Percentiles rank a stretch among this genome's conserved stretches.
phyloP scores from a whole-genome alignment of 164 flowering plant genomes.

The Pachysandra terminalis region DNA sequence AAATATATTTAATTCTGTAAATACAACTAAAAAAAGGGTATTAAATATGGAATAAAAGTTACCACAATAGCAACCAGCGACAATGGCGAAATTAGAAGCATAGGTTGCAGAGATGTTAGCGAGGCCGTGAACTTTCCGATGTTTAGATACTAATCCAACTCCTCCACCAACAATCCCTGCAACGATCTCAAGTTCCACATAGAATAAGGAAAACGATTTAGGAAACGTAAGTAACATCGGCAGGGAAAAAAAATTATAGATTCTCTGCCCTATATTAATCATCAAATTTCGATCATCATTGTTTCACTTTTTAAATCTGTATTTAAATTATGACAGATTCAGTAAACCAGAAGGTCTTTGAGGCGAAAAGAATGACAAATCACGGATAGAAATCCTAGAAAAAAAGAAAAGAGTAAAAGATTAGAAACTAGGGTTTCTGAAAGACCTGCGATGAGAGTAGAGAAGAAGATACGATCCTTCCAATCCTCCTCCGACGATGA shows the following conservation, averaged over 20 bases:
- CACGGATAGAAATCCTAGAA: background rate
- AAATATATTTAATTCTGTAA: too few species aligned
- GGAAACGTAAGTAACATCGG: too few species aligned
- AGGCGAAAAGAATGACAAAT: too few species aligned
- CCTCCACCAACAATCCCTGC: conserved; percentile 76
- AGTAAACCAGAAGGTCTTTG: background rate
- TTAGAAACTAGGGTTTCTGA: conserved; percentile 8
- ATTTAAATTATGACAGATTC: too few species aligned
- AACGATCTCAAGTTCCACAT: background rate
- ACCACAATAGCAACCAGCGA: conserved; percentile 82
- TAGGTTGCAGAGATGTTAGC: conserved; percentile 58
- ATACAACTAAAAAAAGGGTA: background rate
- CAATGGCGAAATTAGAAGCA: conserved; percentile 77
- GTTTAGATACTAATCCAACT: conserved; percentile 57
- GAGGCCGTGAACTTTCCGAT: conserved; percentile 52
- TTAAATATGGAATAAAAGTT: background rate
- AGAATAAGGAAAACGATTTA: too few species aligned
- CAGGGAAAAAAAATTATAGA: too few species aligned
- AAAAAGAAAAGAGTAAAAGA: background rate
- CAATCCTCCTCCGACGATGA: conserved; percentile 42
- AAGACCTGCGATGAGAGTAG: conserved; percentile 64
- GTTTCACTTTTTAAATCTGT: too few species aligned
- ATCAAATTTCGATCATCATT: too few species aligned
- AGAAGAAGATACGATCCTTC: conserved; percentile 48
- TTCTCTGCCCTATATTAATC: too few species aligned